phyloP scores from a whole-genome alignment of 345 rosid genomes.

The Kandelia obovata region DNA sequence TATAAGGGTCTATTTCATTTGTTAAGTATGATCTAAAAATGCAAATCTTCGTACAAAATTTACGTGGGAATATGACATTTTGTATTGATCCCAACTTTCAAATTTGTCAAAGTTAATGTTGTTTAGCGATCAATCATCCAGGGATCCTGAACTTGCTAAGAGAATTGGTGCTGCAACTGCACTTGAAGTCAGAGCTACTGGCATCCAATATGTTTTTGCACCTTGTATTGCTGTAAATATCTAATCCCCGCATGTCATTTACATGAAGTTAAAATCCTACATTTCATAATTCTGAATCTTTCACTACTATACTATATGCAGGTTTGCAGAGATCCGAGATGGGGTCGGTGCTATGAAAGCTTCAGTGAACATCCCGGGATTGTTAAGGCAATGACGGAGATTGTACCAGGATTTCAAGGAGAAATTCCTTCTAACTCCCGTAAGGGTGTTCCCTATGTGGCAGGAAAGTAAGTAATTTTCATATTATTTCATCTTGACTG shows the following conservation, averaged over 20 bases:
- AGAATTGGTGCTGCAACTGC: conserved; percentile 92
- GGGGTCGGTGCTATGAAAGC: conserved; percentile 97
- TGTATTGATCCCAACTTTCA: conserved; percentile 30
- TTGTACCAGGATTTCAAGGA: conserved; percentile 82
- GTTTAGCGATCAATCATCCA: conserved; percentile 42
- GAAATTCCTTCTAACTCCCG: conserved; percentile 46
- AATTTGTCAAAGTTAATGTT: not conserved
- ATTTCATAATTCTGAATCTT: not conserved
- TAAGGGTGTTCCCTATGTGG: conserved; percentile 58
- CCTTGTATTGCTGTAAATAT: conserved; percentile 80
- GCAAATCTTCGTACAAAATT: too few species aligned
- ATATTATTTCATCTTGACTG: not conserved
- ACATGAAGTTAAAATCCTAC: not conserved
- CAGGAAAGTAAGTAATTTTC: conserved; percentile 56
- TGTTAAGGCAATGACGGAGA: conserved; percentile 68
- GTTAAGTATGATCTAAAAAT: too few species aligned
- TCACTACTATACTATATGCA: conserved; percentile 15
- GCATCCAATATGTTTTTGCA: conserved; percentile 71
- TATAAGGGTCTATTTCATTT: too few species aligned
- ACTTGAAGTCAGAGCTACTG: conserved; percentile 81
- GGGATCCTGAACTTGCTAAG: conserved; percentile 76
- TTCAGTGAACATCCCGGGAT: conserved; percentile 73
- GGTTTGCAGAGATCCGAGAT: conserved; percentile 97
- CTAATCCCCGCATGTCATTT: not conserved
- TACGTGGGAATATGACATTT: conserved; percentile 15